Base-by-base conservation (phyloP, 192 early-diverging fungal species). In the Podila horticola region DNA sequence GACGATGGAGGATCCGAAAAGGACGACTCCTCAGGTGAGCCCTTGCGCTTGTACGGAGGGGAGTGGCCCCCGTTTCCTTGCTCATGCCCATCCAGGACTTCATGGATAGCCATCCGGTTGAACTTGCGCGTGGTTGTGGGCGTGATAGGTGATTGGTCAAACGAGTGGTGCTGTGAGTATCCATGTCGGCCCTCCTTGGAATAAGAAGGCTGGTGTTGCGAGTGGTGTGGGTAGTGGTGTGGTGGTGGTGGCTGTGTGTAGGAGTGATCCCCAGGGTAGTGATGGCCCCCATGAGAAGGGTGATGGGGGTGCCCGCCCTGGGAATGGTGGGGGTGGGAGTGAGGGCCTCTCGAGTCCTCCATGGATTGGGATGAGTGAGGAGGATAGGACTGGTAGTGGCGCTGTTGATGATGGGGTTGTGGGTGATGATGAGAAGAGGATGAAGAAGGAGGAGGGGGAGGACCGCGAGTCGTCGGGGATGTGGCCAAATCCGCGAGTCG, bases 61-160 rank as follows among this genome's bases (percentile, higher is more conserved):
- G 28, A 31, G 30, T 61, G 59, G 26, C 59, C 59, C 15, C 30
- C 17, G 59, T 30, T 30, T 20, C 59, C 29, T 12, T 12, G 11
- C 12, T 28, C 41, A 52, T 58, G 52, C 5, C 62, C 64, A 7
- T 79, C 76, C 24, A 81, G 67, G 20, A 81, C 77, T 22, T 81
- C 77, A n/a, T 81, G 77, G 31, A 81, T 81, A 24, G 77, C 77
- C 77, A 81, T 81, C 29, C 71, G 63, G 38, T 66, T 81, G 28
- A 81, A 81, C 66, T 81, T 81, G 45, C 71, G 66, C 15, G 77
- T 73, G 5, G 77, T 81, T 3, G 77, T 81, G 11, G 77, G 77
- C 6, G 77, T 81, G 20, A 81, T 81, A 48, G 77, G 77, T 3
- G 77, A 73, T 22, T 71, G 65, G 30, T 61, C 58, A 55, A 22